Evolutionary conservation across 2,329 filamentous ascomycete genomes (phyloP).

Genomic region (Fusarium abutilonis): DNA sequence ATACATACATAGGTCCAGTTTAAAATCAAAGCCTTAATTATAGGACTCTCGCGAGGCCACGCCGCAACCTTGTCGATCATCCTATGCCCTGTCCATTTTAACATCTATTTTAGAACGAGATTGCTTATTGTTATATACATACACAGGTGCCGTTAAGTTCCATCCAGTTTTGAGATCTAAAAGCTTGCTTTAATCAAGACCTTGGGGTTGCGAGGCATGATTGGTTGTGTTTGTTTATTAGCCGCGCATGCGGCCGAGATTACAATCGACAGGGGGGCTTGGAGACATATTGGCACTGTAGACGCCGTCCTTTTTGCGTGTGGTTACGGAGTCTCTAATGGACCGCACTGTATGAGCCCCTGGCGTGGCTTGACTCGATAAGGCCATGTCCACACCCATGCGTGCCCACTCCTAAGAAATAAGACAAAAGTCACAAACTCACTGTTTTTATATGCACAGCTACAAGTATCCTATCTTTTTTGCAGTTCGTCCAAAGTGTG

Average conservation of each 20-base stretch:
- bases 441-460: conserved; percentile 13
- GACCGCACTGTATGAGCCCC: conserved; percentile 26
- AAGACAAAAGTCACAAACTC: conserved; percentile 24
- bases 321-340: conserved; percentile 22
- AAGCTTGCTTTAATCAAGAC: conserved; percentile 2
- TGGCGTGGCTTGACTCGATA: conserved; percentile 43
- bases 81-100: background rate
- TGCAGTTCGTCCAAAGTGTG: conserved; percentile 10
- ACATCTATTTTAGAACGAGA: background rate
- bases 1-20: too few relatives aligned
- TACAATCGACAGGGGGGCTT: conserved; percentile 35
- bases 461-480: conserved; percentile 24
- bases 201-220: conserved; percentile 23
- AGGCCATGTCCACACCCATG: conserved; percentile 36
- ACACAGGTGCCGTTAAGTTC: background rate
- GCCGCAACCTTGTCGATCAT: too few relatives aligned
- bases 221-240: conserved; percentile 40
- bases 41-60: background rate
- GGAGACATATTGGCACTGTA: conserved; percentile 33
- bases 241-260: conserved; percentile 46
- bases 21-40: background rate
- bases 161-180: conserved; percentile 1
- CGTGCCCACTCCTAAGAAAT: conserved; percentile 7
- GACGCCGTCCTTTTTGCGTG: background rate
- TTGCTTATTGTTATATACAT: conserved; percentile 28